These are phyloP conservation scores for Pichia inconspicua DNA, from an alignment of 1,139 yeast genomes.

Conservation along the genomic window DNA sequence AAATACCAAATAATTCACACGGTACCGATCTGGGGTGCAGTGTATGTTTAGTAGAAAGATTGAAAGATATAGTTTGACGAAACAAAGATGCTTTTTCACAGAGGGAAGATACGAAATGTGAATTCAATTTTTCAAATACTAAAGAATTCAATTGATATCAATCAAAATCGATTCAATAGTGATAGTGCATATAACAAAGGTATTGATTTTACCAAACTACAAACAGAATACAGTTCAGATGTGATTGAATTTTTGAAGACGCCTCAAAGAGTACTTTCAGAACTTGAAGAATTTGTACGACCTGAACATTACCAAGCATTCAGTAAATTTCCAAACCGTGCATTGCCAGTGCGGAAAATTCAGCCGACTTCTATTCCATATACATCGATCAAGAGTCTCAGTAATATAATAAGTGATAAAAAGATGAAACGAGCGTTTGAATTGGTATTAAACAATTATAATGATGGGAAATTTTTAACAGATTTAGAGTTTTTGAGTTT, in stretches of 20 bases:
- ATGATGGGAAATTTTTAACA: conserved; percentile 4
- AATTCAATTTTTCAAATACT: neutral
- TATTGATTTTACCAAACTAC: neutral
- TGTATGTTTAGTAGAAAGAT: neutral
- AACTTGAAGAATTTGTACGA: conserved; percentile 3
- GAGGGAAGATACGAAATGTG: neutral
- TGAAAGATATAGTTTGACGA: neutral
- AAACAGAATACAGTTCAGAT: neutral
- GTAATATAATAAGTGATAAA: conserved; percentile 7
- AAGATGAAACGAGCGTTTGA: conserved; percentile 8
- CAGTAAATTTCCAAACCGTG: neutral
- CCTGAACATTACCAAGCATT: conserved; percentile 4
- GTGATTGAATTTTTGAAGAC: conserved; percentile 3
- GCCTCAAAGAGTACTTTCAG: neutral
- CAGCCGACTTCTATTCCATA: conserved; percentile 3
- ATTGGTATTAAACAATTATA: conserved; percentile 2
- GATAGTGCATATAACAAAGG: neutral
- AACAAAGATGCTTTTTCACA: neutral
- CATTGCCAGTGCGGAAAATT: neutral
- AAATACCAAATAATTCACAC: neutral
- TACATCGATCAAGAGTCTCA: conserved; percentile 2
- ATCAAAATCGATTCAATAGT: neutral
- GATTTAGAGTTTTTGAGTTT: conserved; percentile 12
- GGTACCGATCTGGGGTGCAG: neutral
- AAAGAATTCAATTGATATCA: neutral